phyloP scores from a whole-genome alignment of 768 basidiomycete genomes.

The Fibroporia radiculosa region DNA sequence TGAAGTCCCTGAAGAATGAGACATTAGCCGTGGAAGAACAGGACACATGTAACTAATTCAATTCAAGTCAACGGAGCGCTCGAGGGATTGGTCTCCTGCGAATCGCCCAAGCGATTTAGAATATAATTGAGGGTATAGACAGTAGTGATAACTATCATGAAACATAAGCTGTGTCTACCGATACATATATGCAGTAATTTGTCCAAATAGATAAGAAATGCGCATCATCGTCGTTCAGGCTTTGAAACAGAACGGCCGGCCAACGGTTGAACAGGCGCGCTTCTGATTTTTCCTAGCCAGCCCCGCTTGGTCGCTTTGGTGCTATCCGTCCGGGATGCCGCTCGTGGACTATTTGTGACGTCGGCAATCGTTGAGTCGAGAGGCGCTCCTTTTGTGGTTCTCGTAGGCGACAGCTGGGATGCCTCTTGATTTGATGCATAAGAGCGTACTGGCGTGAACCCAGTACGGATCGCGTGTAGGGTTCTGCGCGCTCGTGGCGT shows the following conservation, averaged over 20 bases:
- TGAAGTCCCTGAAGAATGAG: constrained; percentile 1
- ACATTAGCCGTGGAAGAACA: not conserved
- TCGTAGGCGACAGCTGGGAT: constrained; percentile 42
- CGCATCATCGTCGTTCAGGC: not conserved
- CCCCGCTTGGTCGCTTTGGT: constrained; percentile 47
- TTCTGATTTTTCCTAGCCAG: constrained; percentile 68
- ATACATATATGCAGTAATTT: not conserved
- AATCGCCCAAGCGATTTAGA: not conserved
- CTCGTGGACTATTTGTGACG: constrained; percentile 58
- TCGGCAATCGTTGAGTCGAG: constrained; percentile 35
- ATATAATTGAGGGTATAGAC: not conserved
- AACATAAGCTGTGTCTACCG: not conserved
- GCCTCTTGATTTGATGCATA: constrained; percentile 33
- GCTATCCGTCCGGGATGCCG: constrained; percentile 5
- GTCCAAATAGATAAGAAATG: not conserved
- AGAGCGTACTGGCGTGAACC: constrained; percentile 68
- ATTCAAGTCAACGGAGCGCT: not conserved
- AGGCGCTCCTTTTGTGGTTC: constrained; percentile 28
- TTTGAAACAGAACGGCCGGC: not conserved
- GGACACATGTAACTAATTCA: not conserved
- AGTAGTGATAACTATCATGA: not conserved
- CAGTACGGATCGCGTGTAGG: constrained; percentile 47
- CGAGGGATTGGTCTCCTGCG: no score
- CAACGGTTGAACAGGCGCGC: constrained; percentile 17
- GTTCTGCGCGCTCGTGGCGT: constrained; percentile 62